Evolutionary conservation across 2,329 filamentous ascomycete genomes (phyloP).

Genomic region (Penicillium sp.): DNA sequence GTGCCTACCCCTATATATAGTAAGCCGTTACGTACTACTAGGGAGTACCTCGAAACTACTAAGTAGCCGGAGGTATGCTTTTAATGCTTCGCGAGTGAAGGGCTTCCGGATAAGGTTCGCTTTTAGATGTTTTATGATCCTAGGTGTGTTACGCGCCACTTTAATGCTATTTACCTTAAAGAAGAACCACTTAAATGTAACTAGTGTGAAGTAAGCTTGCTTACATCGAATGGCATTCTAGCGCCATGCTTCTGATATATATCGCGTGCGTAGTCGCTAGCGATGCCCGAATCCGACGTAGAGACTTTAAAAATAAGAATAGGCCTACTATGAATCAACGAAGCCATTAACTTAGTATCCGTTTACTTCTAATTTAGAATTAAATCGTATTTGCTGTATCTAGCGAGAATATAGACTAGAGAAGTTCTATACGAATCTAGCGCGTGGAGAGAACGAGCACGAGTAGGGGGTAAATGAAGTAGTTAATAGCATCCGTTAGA

Average conservation of each 20-base stretch:
- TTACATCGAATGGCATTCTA: constrained; percentile 23
- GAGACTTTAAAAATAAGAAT: constrained; percentile 1
- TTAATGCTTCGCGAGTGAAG: too few relatives aligned
- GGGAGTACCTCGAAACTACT: too few relatives aligned
- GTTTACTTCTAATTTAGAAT: background rate
- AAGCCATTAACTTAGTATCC: background rate
- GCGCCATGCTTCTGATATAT: constrained; percentile 18
- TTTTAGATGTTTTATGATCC: too few relatives aligned
- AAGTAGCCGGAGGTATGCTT: too few relatives aligned
- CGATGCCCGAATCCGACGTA: constrained; percentile 12
- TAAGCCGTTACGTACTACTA: too few relatives aligned
- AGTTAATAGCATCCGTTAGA: background rate
- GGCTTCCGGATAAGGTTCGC: too few relatives aligned
- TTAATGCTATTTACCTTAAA: too few relatives aligned
- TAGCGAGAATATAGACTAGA: background rate
- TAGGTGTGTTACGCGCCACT: too few relatives aligned
- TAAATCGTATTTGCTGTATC: background rate
- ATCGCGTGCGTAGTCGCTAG: constrained; percentile 18
- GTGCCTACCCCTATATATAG: too few relatives aligned
- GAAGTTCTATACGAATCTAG: background rate
- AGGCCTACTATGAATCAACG: background rate
- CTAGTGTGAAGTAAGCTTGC: too few relatives aligned
- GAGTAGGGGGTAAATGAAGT: background rate
- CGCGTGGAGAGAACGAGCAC: background rate
- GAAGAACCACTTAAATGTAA: too few relatives aligned